Percentiles rank a stretch among this genome's conserved stretches.
These are phyloP conservation scores for Physcomitrellopsis africana DNA, from an alignment of 225 moss, liverwort and hornwort genomes.

Conservation along the genomic window DNA sequence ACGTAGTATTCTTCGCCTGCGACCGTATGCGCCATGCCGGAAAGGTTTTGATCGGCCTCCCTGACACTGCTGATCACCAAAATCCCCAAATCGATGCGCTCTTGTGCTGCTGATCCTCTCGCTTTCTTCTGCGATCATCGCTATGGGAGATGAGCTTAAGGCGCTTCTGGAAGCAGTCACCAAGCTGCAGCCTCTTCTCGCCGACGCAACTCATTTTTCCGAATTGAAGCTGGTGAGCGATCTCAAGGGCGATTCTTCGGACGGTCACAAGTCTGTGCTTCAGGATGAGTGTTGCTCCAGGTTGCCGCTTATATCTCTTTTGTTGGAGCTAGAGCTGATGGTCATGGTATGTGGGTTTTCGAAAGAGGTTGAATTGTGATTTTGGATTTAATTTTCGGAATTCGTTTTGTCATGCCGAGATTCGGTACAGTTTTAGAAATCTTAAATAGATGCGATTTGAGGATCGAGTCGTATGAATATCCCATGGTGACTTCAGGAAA, in stretches of 20 bases:
- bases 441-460: not conserved
- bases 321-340: not conserved
- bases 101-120: not conserved
- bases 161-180: slow-evolving; percentile 27
- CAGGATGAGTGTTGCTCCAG: too few species aligned
- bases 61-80: too few species aligned
- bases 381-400: not conserved
- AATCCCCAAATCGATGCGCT: not conserved
- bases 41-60: too few species aligned
- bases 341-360: not conserved
- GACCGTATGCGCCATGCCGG: too few species aligned
- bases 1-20: too few species aligned
- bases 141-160: slow-evolving; percentile 30
- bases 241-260: too few species aligned
- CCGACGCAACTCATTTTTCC: slow-evolving; percentile 15
- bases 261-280: not conserved
- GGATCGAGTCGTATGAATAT: not conserved
- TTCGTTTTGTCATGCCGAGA: not conserved
- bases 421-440: not conserved
- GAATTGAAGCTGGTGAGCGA: slow-evolving; percentile 27
- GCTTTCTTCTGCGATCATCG: not conserved
- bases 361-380: not conserved
- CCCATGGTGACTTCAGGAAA: not conserved
- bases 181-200: slow-evolving; percentile 27
- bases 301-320: not conserved